Conservation (phyloP, 768 basidiomycete species). For the Suillus variegatus region DNA sequence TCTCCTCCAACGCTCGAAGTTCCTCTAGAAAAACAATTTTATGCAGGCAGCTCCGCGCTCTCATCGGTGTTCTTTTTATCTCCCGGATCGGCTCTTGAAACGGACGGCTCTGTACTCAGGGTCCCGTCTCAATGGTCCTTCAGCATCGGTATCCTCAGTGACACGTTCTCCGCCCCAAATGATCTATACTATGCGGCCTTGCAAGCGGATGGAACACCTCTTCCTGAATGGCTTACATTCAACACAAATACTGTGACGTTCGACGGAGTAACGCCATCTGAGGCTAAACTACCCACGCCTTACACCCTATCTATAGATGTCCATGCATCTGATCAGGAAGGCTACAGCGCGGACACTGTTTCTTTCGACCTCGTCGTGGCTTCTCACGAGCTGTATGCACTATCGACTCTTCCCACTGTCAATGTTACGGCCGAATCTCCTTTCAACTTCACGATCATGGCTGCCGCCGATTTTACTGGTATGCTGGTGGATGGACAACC, state of each 20-base stretch:
- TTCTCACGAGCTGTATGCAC: conserved; percentile 62
- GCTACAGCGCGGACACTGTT: conserved; percentile 61
- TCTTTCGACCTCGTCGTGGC: conserved; percentile 71
- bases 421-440: conserved; percentile 65
- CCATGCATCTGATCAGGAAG: conserved; percentile 70
- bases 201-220: conserved; percentile 62
- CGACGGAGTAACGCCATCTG: conserved; percentile 70
- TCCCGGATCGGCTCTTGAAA: conserved; percentile 56
- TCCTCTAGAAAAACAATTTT: conserved; percentile 63
- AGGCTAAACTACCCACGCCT: conserved; percentile 40
- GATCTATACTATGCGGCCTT: conserved; percentile 64
- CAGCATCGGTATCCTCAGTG: conserved; percentile 77
- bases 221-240: conserved; percentile 80
- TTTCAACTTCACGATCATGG: conserved; percentile 53
- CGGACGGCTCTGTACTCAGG: conserved; percentile 56
- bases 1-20: conserved; percentile 54
- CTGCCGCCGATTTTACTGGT: conserved; percentile 60
- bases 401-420: conserved; percentile 55
- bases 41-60: conserved; percentile 56
- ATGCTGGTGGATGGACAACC: conserved; percentile 62
- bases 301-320: conserved; percentile 53
- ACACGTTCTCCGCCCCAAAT: conserved; percentile 54
- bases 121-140: conserved; percentile 87
- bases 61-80: conserved; percentile 76
- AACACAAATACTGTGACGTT: conserved; percentile 69